Conservation (phyloP, 192 early-diverging fungal genomes). For the Coemansia brasiliensis region DNA sequence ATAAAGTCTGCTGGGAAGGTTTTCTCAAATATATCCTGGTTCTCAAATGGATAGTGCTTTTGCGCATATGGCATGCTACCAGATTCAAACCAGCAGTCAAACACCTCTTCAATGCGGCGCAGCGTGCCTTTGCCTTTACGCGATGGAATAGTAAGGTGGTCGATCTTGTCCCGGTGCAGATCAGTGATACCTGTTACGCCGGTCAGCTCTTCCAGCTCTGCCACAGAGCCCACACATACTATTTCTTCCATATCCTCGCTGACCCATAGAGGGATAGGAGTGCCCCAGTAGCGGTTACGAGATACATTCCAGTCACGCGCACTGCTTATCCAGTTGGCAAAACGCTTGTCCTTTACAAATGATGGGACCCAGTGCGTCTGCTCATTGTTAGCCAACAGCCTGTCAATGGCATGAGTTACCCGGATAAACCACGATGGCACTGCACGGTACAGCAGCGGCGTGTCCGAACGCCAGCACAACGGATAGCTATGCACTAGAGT, state of each 20-base stretch:
- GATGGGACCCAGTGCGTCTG: conserved; percentile 94
- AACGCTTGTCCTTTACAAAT: conserved; percentile 95
- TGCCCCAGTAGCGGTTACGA: conserved; percentile 98
- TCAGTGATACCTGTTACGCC: conserved; percentile 85
- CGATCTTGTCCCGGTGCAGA: conserved; percentile 95
- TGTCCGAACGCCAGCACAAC: conserved; percentile 98
- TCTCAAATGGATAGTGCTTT: conserved; percentile 99
- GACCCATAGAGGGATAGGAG: conserved; percentile 98
- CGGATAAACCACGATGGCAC: conserved; percentile 98
- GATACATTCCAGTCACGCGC: conserved; percentile 99
- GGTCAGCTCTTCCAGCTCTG: conserved; percentile 84
- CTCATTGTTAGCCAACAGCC: conserved; percentile 83
- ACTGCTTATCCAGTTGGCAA: conserved; percentile 94
- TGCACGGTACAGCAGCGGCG: conserved; percentile 95
- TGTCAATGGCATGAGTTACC: conserved; percentile 79
- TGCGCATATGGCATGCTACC: conserved; percentile 99
- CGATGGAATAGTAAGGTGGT: conserved; percentile 95
- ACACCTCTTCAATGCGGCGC: conserved; percentile 90
- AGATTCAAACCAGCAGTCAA: conserved; percentile 99
- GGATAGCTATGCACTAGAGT: conserved; percentile 92
- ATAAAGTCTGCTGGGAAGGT: conserved; percentile 99
- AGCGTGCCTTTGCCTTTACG: conserved; percentile 81
- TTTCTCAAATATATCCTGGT: conserved; percentile 79
- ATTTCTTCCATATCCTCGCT: conserved; percentile 88
- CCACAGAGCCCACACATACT: conserved; percentile 88